Evolutionary conservation across 1,284 basidiomycete species (phyloP).

Genomic region (Trametes hirsuta): DNA sequence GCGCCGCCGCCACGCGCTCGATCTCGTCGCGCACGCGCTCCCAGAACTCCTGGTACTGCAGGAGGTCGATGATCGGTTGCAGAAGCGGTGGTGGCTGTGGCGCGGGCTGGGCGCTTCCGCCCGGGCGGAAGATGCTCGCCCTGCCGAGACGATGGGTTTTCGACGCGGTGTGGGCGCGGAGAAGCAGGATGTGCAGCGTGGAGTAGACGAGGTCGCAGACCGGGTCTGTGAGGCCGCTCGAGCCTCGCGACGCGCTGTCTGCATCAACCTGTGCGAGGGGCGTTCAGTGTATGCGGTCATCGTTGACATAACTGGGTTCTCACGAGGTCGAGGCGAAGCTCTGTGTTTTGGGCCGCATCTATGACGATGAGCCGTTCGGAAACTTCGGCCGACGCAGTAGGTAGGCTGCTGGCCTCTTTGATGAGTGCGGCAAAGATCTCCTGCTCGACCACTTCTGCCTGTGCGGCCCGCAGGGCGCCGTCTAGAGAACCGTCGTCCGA

Average conservation of each 20-base stretch:
- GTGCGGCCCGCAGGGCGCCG: slow-evolving; percentile 55
- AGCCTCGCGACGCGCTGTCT: slow-evolving; percentile 15
- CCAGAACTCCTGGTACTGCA: slow-evolving; percentile 79
- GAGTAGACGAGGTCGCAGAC: slow-evolving; percentile 74
- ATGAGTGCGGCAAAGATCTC: slow-evolving; percentile 77
- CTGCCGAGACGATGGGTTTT: slow-evolving; percentile 54
- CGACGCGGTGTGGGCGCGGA: slow-evolving; percentile 59
- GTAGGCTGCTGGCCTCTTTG: slow-evolving; percentile 68
- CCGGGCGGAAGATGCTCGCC: slow-evolving; percentile 33
- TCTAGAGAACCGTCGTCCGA: slow-evolving; percentile 48
- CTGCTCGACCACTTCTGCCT: slow-evolving; percentile 74
- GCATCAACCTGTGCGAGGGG: slow-evolving; percentile 29
- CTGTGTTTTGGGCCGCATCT: slow-evolving; percentile 69
- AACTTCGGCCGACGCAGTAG: slow-evolving; percentile 73
- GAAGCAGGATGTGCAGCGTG: slow-evolving; percentile 61
- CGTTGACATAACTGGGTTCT: slow-evolving; percentile 22
- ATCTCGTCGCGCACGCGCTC: slow-evolving; percentile 62
- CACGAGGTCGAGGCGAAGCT: slow-evolving; percentile 71
- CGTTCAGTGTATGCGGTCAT: not conserved
- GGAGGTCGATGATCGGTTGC: slow-evolving; percentile 71
- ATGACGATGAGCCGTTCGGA: slow-evolving; percentile 75
- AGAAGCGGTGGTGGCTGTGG: slow-evolving; percentile 44
- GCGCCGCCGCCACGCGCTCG: slow-evolving; percentile 47
- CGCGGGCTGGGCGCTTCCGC: slow-evolving; percentile 34
- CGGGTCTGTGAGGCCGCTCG: slow-evolving; percentile 31